These are phyloP conservation scores for Afroboletus lepidellus DNA, from an alignment of 1,284 basidiomycete genomes.

Conservation along the genomic window DNA sequence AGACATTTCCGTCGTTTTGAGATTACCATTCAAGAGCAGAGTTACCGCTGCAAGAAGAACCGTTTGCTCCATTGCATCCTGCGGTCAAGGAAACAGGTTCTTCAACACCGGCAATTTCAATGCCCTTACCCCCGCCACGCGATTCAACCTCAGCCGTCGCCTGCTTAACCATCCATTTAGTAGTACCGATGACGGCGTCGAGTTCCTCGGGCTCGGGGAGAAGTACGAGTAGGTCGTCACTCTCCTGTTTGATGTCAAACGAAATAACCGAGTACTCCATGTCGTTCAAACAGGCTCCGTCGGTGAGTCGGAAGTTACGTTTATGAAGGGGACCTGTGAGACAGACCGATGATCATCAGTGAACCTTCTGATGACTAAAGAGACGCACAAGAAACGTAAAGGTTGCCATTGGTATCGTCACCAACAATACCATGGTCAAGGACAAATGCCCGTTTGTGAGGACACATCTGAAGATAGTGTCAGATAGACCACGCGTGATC, in stretches of 20 bases:
- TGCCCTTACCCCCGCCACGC: slow-evolving; percentile 39
- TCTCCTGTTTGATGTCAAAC: slow-evolving; percentile 58
- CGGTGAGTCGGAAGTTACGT: slow-evolving; percentile 61
- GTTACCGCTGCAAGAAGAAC: slow-evolving; percentile 10
- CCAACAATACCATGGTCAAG: slow-evolving; percentile 69
- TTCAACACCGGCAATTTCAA: slow-evolving; percentile 43
- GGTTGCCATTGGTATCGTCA: slow-evolving; percentile 52
- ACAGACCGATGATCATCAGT: neutral
- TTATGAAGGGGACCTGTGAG: slow-evolving; percentile 66
- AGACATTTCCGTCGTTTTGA: neutral
- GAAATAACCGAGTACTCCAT: slow-evolving; percentile 62
- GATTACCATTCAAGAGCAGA: slow-evolving; percentile 24
- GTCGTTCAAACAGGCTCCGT: slow-evolving; percentile 65
- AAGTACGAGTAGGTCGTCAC: slow-evolving; percentile 49
- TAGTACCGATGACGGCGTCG: slow-evolving; percentile 64
- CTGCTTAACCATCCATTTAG: slow-evolving; percentile 61
- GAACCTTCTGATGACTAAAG: neutral
- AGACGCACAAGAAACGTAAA: slow-evolving; percentile 45
- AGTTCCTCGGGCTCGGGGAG: slow-evolving; percentile 60
- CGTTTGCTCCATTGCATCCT: slow-evolving; percentile 1
- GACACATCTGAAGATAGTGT: slow-evolving; percentile 45
- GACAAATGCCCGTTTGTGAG: slow-evolving; percentile 68
- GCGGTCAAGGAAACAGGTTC: neutral
- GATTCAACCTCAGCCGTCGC: slow-evolving; percentile 49
- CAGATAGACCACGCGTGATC: neutral